Percentiles rank a stretch among this genome's conserved stretches.
phyloP scores from a whole-genome alignment of 2,329 filamentous ascomycete species.

The Lachnellula cervina region DNA sequence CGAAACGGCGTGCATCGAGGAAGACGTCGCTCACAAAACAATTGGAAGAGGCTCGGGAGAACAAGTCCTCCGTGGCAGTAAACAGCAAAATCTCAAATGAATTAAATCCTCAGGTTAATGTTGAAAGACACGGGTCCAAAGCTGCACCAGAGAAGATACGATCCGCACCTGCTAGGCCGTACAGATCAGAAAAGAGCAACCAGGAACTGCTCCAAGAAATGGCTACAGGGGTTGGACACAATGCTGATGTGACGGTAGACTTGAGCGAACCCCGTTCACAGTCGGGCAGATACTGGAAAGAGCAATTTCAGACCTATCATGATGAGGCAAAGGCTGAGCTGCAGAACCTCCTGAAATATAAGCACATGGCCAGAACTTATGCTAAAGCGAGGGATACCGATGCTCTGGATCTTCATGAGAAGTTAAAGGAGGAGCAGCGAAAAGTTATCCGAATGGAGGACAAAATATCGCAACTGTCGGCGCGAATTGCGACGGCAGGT shows the following conservation, averaged over 20 bases:
- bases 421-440: slow-evolving; percentile 63
- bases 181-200: slow-evolving; percentile 10
- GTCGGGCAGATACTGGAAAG: slow-evolving; percentile 77
- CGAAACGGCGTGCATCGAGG: background rate
- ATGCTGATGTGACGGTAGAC: slow-evolving; percentile 63
- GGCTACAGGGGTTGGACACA: slow-evolving; percentile 34
- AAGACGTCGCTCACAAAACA: slow-evolving; percentile 41
- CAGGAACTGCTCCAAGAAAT: slow-evolving; percentile 13
- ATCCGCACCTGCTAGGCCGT: background rate
- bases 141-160: background rate
- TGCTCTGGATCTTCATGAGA: slow-evolving; percentile 59
- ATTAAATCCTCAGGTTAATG: background rate
- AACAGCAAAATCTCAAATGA: background rate
- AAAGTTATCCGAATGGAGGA: slow-evolving; percentile 61
- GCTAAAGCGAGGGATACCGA: slow-evolving; percentile 73
- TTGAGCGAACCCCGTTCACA: slow-evolving; percentile 69
- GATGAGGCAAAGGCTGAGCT: slow-evolving; percentile 68
- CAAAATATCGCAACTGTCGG: slow-evolving; percentile 55
- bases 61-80: slow-evolving; percentile 14
- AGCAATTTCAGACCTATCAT: slow-evolving; percentile 69
- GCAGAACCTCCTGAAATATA: slow-evolving; percentile 73
- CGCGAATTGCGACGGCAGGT: slow-evolving; percentile 44
- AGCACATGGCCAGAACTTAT: slow-evolving; percentile 73
- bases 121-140: background rate
- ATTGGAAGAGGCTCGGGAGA: slow-evolving; percentile 40